These are phyloP conservation scores for Phoma herbarum DNA, from an alignment of 2,329 filamentous ascomycete genomes.

Conservation along the genomic window DNA sequence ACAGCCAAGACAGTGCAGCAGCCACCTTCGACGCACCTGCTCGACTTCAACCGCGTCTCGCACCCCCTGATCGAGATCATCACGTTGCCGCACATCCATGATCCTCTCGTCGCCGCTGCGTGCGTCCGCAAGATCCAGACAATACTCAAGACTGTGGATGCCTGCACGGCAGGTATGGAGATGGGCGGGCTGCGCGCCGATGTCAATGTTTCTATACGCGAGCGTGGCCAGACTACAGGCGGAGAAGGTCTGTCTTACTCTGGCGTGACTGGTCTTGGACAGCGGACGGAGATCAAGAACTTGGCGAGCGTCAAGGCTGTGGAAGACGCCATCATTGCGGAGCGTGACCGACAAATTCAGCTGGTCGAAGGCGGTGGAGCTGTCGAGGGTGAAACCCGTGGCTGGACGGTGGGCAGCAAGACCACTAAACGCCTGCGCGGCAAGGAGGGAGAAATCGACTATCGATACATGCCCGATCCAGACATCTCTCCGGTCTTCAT, in stretches of 20 bases:
- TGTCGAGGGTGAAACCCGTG: slow-evolving; percentile 86
- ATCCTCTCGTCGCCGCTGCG: slow-evolving; percentile 85
- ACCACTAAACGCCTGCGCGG: slow-evolving; percentile 83
- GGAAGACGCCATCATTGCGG: slow-evolving; percentile 91
- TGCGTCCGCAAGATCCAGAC: slow-evolving; percentile 89
- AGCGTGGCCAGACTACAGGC: slow-evolving; percentile 52
- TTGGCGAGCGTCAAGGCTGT: slow-evolving; percentile 93
- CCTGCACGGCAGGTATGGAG: slow-evolving; percentile 93
- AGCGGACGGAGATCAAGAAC: slow-evolving; percentile 97
- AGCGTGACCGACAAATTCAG: slow-evolving; percentile 86
- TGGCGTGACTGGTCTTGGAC: slow-evolving; percentile 73
- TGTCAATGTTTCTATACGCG: slow-evolving; percentile 88
- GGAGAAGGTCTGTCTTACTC: slow-evolving; percentile 59
- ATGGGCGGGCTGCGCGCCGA: slow-evolving; percentile 88
- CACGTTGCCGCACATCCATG: slow-evolving; percentile 85
- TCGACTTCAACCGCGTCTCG: slow-evolving; percentile 95
- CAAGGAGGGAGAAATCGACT: slow-evolving; percentile 97
- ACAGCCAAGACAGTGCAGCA: slow-evolving; percentile 92
- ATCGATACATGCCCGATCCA: slow-evolving; percentile 97
- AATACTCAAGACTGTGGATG: slow-evolving; percentile 79
- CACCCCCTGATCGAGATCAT: slow-evolving; percentile 95
- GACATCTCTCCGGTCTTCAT: slow-evolving; percentile 85
- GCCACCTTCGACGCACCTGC: slow-evolving; percentile 74
- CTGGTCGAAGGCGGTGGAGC: slow-evolving; percentile 78
- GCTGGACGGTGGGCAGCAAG: slow-evolving; percentile 86